phyloP scores from a whole-genome alignment of 345 rosid genomes.

The Iberis pinnata region DNA sequence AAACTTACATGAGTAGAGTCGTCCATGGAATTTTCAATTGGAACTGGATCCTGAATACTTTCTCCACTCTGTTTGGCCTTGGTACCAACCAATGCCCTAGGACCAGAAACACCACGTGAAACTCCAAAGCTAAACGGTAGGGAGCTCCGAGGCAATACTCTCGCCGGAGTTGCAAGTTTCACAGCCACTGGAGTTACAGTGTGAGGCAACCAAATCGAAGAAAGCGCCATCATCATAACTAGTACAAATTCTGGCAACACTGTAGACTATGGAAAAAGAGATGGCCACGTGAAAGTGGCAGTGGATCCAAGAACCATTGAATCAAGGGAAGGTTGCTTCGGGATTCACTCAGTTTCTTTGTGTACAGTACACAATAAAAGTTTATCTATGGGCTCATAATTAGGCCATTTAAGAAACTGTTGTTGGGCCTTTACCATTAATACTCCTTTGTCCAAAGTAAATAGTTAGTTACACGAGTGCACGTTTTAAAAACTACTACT shows the following conservation, averaged over 20 bases:
- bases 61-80: constrained; percentile 23
- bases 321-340: too few species aligned
- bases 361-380: constrained; percentile 3
- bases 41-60: constrained; percentile 23
- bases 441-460: too few species aligned
- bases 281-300: constrained; percentile 16
- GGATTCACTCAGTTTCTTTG: constrained; percentile 15
- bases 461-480: too few species aligned
- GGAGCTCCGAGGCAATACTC: constrained; percentile 20
- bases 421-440: not conserved
- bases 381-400: constrained; percentile 19
- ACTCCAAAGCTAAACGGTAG: constrained; percentile 13
- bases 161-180: constrained; percentile 21
- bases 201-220: constrained; percentile 23
- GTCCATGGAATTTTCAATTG: constrained; percentile 21
- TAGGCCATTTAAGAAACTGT: not conserved
- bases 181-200: constrained; percentile 16
- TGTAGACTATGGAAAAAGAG: not conserved
- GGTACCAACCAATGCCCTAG: constrained; percentile 18
- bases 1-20: constrained; percentile 16
- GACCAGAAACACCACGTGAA: constrained; percentile 24
- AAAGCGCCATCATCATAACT: constrained; percentile 24
- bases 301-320: too few species aligned
- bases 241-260: not conserved
- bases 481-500: too few species aligned